A percentile compares a stretch with the other conserved stretches of the same genome.
phyloP scores from a whole-genome alignment of 73 alveolate genomes.

The Paramecium sonneborni region DNA sequence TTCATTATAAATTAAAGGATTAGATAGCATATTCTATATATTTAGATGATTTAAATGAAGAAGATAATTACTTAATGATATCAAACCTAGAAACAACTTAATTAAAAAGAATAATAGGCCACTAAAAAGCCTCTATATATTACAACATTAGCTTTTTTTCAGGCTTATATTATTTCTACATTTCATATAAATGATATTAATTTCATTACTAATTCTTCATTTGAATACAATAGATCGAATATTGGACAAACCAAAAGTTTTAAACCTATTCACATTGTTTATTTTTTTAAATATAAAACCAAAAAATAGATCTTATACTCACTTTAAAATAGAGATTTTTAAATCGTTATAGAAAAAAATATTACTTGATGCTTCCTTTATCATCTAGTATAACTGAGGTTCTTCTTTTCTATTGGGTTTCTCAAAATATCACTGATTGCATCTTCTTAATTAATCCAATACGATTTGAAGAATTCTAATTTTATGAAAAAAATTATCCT shows the following conservation, averaged over 20 bases:
- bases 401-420: not conserved
- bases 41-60: not conserved
- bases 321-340: not conserved
- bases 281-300: too few relatives aligned
- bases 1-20: not conserved
- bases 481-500: not conserved
- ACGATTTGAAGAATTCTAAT: not conserved
- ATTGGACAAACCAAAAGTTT: not conserved
- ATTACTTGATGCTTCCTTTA: too few relatives aligned
- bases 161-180: not conserved
- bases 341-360: not conserved
- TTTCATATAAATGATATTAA: not conserved
- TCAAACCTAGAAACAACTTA: not conserved
- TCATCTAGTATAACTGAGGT: too few relatives aligned
- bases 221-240: not conserved
- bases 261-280: not conserved
- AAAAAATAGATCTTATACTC: not conserved
- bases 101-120: not conserved
- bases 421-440: not conserved
- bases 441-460: not conserved
- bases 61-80: not conserved
- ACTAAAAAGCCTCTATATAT: not conserved
- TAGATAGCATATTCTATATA: not conserved
- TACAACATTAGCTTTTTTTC: not conserved
- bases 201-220: not conserved